Evolutionary conservation across 257 asterid genomes (phyloP).

Genomic region (Solanum acaule): DNA sequence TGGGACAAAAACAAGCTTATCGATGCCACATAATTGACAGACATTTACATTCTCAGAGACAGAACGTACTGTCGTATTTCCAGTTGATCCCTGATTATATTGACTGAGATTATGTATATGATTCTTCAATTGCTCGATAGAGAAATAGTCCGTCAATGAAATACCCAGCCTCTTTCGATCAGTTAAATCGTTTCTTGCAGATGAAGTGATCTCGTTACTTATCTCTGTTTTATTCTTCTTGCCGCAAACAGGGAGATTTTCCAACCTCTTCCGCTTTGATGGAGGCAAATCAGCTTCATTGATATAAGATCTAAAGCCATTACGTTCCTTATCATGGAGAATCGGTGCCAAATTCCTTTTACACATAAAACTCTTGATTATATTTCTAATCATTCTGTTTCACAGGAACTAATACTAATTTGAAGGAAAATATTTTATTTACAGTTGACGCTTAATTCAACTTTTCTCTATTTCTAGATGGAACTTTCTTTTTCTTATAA

Average conservation of each 20-base stretch:
- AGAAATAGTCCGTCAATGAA: conserved; percentile 53
- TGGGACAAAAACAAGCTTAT: conserved; percentile 25
- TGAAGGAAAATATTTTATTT: not conserved
- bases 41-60: conserved; percentile 26
- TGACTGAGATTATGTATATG: conserved; percentile 46
- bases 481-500: no score
- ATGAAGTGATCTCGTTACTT: conserved; percentile 2
- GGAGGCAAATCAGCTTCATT: conserved; percentile 17
- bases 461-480: no score
- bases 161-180: conserved; percentile 25
- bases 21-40: conserved; percentile 47
- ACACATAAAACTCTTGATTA: not conserved
- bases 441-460: no score
- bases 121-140: conserved; percentile 38
- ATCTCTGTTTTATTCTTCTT: not conserved
- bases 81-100: conserved; percentile 8
- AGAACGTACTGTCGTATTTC: not conserved
- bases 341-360: not conserved
- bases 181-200: conserved; percentile 7
- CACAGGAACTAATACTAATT: not conserved
- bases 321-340: not conserved
- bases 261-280: conserved; percentile 29
- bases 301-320: conserved; percentile 4
- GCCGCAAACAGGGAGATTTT: not conserved
- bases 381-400: not conserved